A percentile compares a stretch with the other conserved stretches of the same genome.
These are phyloP conservation scores for Kuraishia hungarica DNA, from an alignment of 805 yeast genomes.

Conservation along the genomic window DNA sequence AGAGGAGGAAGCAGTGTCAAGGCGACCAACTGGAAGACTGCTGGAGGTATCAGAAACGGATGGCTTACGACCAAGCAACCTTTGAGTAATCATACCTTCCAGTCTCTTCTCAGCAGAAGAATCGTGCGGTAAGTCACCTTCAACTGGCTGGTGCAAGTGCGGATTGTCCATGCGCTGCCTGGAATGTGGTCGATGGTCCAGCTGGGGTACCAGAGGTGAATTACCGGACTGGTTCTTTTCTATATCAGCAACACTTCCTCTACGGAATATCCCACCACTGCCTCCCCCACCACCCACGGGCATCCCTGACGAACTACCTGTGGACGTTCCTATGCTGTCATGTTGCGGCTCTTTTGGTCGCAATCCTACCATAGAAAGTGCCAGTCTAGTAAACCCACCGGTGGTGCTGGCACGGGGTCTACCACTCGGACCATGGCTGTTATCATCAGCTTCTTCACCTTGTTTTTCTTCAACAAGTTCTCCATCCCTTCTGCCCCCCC, in stretches of 20 bases:
- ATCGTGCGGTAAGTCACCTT: background rate
- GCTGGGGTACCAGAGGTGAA: background rate
- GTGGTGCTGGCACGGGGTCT: slow-evolving; percentile 3
- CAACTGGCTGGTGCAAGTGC: background rate
- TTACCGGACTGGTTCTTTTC: slow-evolving; percentile 1
- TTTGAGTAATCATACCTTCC: background rate
- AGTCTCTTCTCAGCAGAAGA: background rate
- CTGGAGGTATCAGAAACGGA: too few relatives aligned
- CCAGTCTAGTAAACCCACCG: slow-evolving; percentile 6
- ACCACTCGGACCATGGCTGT: background rate
- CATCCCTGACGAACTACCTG: too few relatives aligned
- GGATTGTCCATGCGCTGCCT: too few relatives aligned
- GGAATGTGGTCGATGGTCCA: too few relatives aligned
- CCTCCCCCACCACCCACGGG: too few relatives aligned
- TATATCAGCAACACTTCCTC: background rate
- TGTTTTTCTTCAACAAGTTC: background rate
- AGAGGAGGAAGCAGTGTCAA: too few relatives aligned
- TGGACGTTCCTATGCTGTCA: too few relatives aligned
- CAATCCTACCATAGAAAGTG: slow-evolving; percentile 19
- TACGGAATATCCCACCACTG: too few relatives aligned
- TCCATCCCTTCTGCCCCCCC: background rate
- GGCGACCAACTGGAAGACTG: too few relatives aligned
- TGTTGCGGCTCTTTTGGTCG: slow-evolving; percentile 8
- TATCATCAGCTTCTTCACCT: background rate
- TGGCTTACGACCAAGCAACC: background rate